phyloP scores from a whole-genome alignment of 2,329 filamentous ascomycete species.

The Fusarium humuli region DNA sequence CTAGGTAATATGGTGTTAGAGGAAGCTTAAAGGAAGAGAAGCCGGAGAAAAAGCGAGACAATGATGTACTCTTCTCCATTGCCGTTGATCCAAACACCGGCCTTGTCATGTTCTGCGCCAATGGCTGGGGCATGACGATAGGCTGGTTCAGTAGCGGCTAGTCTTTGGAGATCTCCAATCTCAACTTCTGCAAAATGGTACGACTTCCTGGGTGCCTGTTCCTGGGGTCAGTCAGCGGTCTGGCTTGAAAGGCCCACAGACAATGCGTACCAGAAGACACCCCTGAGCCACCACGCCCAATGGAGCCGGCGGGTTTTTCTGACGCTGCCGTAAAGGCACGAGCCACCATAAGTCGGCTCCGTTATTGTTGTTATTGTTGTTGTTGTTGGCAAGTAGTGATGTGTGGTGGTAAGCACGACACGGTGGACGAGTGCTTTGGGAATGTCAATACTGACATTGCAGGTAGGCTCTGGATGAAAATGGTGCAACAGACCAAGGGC shows the following conservation, averaged over 20 bases:
- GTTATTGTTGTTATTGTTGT: background rate
- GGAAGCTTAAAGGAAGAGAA: conserved; percentile 8
- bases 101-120: conserved; percentile 40
- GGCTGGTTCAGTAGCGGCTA: conserved; percentile 43
- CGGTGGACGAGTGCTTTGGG: background rate
- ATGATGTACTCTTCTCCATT: conserved; percentile 23
- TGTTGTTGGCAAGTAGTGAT: conserved; percentile 5
- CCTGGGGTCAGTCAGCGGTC: conserved; percentile 42
- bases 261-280: conserved; percentile 31
- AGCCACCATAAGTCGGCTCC: conserved; percentile 17
- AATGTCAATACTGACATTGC: background rate
- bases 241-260: conserved; percentile 36
- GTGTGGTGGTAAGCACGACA: conserved; percentile 2
- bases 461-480: conserved; percentile 1
- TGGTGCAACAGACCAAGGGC: conserved; percentile 5
- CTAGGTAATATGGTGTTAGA: background rate
- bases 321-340: conserved; percentile 14
- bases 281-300: conserved; percentile 34
- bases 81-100: conserved; percentile 30
- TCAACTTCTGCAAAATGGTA: conserved; percentile 46
- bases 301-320: conserved; percentile 28
- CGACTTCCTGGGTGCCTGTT: conserved; percentile 42
- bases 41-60: conserved; percentile 33
- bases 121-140: conserved; percentile 43
- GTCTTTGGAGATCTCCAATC: conserved; percentile 48